Conservation (phyloP, 2,329 filamentous ascomycete species). For the Fusarium sp. region DNA sequence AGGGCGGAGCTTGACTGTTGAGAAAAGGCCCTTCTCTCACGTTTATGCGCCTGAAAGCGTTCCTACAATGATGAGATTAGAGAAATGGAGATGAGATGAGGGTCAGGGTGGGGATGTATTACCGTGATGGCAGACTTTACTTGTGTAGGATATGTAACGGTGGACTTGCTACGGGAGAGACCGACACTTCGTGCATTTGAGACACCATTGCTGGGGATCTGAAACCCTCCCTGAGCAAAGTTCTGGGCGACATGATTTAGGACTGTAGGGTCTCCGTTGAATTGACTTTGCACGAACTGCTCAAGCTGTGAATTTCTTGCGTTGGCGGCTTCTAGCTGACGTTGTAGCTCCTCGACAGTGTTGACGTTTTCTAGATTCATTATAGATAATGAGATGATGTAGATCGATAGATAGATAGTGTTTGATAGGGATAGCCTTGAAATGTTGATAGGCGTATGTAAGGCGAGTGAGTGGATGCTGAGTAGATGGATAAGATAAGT, state of each 20-base stretch:
- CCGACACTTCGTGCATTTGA: slow-evolving; percentile 37
- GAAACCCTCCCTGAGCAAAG: slow-evolving; percentile 29
- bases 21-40: slow-evolving; percentile 43
- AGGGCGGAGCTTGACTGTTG: slow-evolving; percentile 49
- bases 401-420: slow-evolving; percentile 2
- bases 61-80: slow-evolving; percentile 34
- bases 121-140: slow-evolving; percentile 38
- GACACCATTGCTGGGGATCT: slow-evolving; percentile 33
- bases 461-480: slow-evolving; percentile 24
- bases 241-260: slow-evolving; percentile 34
- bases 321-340: slow-evolving; percentile 39
- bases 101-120: slow-evolving; percentile 21
- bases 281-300: slow-evolving; percentile 38
- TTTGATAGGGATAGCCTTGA: slow-evolving; percentile 27
- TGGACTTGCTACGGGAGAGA: slow-evolving; percentile 46
- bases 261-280: slow-evolving; percentile 34
- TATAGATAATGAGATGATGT: slow-evolving; percentile 6
- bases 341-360: slow-evolving; percentile 43
- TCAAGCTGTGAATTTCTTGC: slow-evolving; percentile 41
- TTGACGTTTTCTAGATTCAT: slow-evolving; percentile 43
- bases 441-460: slow-evolving; percentile 24
- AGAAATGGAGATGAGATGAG: background rate
- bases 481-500: slow-evolving; percentile 7
- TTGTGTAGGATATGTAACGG: slow-evolving; percentile 44
- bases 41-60: slow-evolving; percentile 32